Percentiles rank a stretch among this genome's conserved stretches.
These are phyloP conservation scores for Xerocomus nothofagi DNA, from an alignment of 1,284 basidiomycete genomes.

Conservation along the genomic window DNA sequence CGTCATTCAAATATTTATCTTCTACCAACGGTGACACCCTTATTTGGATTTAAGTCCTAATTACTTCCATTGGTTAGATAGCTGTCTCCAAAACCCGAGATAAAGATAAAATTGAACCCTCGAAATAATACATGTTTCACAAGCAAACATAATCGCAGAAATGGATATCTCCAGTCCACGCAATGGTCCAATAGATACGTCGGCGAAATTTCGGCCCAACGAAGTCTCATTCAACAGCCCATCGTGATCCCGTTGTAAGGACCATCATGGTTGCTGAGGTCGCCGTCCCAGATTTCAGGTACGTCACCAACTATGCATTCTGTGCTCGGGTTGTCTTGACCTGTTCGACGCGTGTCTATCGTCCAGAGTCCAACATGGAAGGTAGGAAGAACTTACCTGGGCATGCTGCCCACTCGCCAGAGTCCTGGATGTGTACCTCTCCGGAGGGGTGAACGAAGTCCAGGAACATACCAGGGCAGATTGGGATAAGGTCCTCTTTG, in stretches of 20 bases:
- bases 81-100: not conserved
- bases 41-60: not conserved
- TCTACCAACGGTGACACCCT: not conserved
- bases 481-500: slow-evolving; percentile 50
- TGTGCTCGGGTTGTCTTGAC: slow-evolving; percentile 55
- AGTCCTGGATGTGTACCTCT: slow-evolving; percentile 57
- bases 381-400: slow-evolving; percentile 35
- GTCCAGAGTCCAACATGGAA: not conserved
- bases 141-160: not conserved
- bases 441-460: slow-evolving; percentile 58
- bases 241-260: slow-evolving; percentile 61
- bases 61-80: too few species aligned
- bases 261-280: slow-evolving; percentile 50
- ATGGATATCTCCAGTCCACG: not conserved
- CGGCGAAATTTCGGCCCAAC: not conserved
- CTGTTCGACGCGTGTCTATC: slow-evolving; percentile 26
- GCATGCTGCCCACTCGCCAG: slow-evolving; percentile 48
- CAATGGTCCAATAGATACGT: not conserved
- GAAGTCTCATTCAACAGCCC: slow-evolving; percentile 33
- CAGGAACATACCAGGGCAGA: slow-evolving; percentile 48
- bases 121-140: not conserved
- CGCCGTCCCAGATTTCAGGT: slow-evolving; percentile 47
- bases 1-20: too few species aligned
- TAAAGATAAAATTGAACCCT: not conserved
- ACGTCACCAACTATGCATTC: slow-evolving; percentile 61